Percentiles rank a stretch among this genome's conserved stretches.
phyloP scores from a whole-genome alignment of 306 rosid genomes.

The Pterocarpus macrocarpus region DNA sequence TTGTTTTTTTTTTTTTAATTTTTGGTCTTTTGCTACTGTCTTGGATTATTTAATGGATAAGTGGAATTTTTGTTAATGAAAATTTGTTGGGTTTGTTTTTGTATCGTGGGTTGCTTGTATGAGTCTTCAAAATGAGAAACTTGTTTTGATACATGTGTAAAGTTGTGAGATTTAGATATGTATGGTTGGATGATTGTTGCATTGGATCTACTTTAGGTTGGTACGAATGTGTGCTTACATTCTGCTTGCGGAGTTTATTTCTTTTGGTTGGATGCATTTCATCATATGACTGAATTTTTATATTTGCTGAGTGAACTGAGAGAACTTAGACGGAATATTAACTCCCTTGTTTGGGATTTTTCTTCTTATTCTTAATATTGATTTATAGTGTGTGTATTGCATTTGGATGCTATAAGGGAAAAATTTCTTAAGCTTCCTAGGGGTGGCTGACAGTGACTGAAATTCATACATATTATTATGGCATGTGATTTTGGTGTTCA shows the following conservation, averaged over 20 bases:
- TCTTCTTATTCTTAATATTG: neutral
- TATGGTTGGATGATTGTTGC: neutral
- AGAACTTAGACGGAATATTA: neutral
- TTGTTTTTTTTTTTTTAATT: too few relatives aligned
- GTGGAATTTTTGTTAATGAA: neutral
- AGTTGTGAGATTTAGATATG: neutral
- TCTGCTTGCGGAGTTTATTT: neutral
- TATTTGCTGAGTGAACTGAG: neutral
- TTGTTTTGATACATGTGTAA: neutral
- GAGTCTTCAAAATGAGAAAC: neutral
- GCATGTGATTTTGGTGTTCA: neutral
- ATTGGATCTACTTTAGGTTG: neutral
- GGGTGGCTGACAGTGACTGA: neutral
- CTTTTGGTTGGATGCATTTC: neutral
- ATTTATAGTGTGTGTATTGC: neutral
- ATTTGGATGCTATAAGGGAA: neutral
- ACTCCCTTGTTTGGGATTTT: too few relatives aligned
- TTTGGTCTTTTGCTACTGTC: neutral
- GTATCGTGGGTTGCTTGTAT: neutral
- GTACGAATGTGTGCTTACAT: neutral
- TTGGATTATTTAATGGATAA: neutral
- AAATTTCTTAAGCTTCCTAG: neutral
- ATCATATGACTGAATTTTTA: neutral
- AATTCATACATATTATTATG: neutral
- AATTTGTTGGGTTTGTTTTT: neutral